These are phyloP conservation scores for Bipolaris bicolor DNA, from an alignment of 2,329 filamentous ascomycete genomes.

Conservation along the genomic window DNA sequence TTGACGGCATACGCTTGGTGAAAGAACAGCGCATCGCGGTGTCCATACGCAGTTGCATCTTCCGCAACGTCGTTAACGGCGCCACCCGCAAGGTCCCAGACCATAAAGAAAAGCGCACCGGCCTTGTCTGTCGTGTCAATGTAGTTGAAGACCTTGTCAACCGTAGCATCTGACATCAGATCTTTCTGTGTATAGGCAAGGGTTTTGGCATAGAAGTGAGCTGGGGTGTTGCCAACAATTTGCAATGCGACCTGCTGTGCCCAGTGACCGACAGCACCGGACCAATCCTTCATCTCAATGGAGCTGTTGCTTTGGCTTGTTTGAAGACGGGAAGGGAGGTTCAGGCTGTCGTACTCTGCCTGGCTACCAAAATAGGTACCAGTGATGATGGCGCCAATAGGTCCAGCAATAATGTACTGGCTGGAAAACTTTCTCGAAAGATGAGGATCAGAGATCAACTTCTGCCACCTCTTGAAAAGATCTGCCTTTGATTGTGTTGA, in stretches of 20 bases:
- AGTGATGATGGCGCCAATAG: slow-evolving; percentile 33
- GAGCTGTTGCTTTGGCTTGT: slow-evolving; percentile 21
- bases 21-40: slow-evolving; percentile 45
- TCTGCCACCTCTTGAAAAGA: slow-evolving; percentile 47
- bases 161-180: slow-evolving; percentile 34
- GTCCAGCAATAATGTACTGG: slow-evolving; percentile 40
- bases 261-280: slow-evolving; percentile 44
- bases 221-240: slow-evolving; percentile 37
- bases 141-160: slow-evolving; percentile 44
- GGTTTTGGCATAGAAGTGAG: slow-evolving; percentile 47
- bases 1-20: slow-evolving; percentile 48
- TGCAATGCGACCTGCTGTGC: slow-evolving; percentile 40
- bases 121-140: slow-evolving; percentile 42
- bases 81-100: slow-evolving; percentile 46
- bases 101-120: slow-evolving; percentile 43
- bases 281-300: slow-evolving; percentile 40
- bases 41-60: slow-evolving; percentile 43
- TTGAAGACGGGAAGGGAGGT: slow-evolving; percentile 38
- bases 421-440: slow-evolving; percentile 44
- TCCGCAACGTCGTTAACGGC: slow-evolving; percentile 40
- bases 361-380: slow-evolving; percentile 46
- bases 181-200: slow-evolving; percentile 42
- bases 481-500: slow-evolving; percentile 30
- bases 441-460: slow-evolving; percentile 38
- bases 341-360: slow-evolving; percentile 42